These are phyloP conservation scores for Penicillium sp. DNA, from an alignment of 2,329 filamentous ascomycete genomes.

Conservation along the genomic window DNA sequence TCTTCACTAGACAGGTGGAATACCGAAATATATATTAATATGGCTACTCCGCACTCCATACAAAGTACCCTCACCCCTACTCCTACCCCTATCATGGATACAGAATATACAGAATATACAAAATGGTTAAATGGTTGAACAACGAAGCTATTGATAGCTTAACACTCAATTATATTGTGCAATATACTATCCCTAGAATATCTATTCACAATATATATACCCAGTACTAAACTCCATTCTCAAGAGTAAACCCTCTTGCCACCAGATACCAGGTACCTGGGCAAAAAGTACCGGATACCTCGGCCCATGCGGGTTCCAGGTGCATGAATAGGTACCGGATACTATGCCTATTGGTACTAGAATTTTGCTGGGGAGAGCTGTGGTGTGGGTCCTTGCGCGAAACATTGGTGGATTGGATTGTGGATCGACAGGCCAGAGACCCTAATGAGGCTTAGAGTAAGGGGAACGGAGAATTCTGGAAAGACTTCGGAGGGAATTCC, in stretches of 20 bases:
- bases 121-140: background rate
- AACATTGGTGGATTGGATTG: constrained; percentile 23
- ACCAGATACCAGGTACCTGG: background rate
- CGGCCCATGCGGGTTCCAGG: background rate
- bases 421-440: constrained; percentile 18
- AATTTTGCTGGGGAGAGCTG: constrained; percentile 12
- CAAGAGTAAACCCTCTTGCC: background rate
- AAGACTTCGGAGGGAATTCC: background rate
- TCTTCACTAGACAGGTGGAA: background rate
- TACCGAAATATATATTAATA: background rate
- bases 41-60: background rate
- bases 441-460: constrained; percentile 6
- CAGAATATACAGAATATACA: no score
- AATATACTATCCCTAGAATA: no score
- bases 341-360: constrained; percentile 14
- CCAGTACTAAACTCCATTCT: background rate
- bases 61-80: background rate
- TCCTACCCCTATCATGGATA: background rate
- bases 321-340: constrained; percentile 11
- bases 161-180: background rate
- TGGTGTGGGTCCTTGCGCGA: constrained; percentile 21
- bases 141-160: background rate
- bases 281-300: constrained; percentile 6
- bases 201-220: background rate
- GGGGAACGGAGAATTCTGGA: background rate